Base-by-base conservation (phyloP, 2,329 filamentous ascomycete species). In the Fusarium pseudonygamai region DNA sequence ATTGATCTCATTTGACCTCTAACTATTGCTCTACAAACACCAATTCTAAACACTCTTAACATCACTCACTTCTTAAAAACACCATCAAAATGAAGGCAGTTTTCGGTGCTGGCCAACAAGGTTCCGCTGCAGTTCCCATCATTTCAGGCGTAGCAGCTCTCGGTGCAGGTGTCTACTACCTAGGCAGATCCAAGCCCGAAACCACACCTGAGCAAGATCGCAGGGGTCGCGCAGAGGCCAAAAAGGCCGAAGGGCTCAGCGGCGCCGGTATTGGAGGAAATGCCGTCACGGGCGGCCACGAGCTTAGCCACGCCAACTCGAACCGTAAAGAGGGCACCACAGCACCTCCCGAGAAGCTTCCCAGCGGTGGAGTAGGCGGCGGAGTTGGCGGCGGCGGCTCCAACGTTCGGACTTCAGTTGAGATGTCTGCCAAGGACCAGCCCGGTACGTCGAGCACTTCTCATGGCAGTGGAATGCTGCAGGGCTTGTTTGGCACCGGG, bases 191-290 rank as follows among this genome's bases (percentile, higher is more conserved):
- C 20, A 69, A 58, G 28, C 65, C 62, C 43, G 32, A 61, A 12
- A 73, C 63, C 39, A 67, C 63, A 24, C 59, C 55, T 55, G 64
- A 64, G 37, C 63, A 75, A 39, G 69, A 71, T 37, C 74, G 73
- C 58, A 72, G 34, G 46, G 62, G 53, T n/a, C 64, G 64, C 26
- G 78, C 76, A 7, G 71, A 81, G 16, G 72, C 78, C 28, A 81
- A 82, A 57, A 80, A 76, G 53, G 78, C 79, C 22, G 76, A 78
- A 30, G 80, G 78, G 12, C 72, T 81, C 42, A 37, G 71, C 18
- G 80, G 80, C 32, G 80, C 80, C 16, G 81, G 80, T 28, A 69
- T 82, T 11, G 81, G 81, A 36, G 72, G 72, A 34, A 82, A 77
- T 52, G 68, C 71, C n/a, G 64, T 72, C 24, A 78, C 80, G 2